Conservation (phyloP, 441 rosid species). For the Adansonia grandidieri region DNA sequence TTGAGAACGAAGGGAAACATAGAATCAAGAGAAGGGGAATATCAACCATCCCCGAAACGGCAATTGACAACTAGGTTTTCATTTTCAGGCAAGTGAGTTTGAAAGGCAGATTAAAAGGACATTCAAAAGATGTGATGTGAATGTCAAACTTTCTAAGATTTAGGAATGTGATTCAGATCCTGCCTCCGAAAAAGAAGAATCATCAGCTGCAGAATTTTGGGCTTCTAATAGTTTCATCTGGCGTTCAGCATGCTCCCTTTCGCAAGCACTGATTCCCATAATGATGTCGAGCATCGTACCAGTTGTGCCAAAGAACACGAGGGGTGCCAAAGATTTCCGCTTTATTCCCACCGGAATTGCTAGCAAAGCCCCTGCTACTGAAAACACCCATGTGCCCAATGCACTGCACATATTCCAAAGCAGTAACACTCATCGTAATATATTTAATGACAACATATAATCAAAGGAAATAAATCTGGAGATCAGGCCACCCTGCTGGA, state of each 20-base stretch:
- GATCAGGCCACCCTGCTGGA: background rate
- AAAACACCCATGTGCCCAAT: constrained; percentile 92
- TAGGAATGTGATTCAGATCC: constrained; percentile 37
- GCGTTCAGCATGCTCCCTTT: constrained; percentile 90
- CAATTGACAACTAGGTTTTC: background rate
- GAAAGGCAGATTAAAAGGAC: background rate
- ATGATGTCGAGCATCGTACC: constrained; percentile 97
- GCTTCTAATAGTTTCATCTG: constrained; percentile 76
- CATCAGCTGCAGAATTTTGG: constrained; percentile 40
- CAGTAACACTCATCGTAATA: background rate
- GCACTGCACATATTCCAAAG: constrained; percentile 55
- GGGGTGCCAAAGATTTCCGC: constrained; percentile 80
- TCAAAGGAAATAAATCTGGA: background rate
- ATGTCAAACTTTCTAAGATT: background rate
- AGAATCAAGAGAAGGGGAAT: background rate
- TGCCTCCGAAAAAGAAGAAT: constrained; percentile 33
- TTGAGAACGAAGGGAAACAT: background rate
- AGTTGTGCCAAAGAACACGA: constrained; percentile 91
- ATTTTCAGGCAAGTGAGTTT: constrained; percentile 17
- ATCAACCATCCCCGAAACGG: background rate
- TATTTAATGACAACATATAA: background rate
- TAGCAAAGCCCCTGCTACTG: constrained; percentile 76
- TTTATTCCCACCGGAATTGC: constrained; percentile 93
- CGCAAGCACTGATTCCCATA: constrained; percentile 81
- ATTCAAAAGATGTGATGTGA: background rate